Conservation (phyloP, 2,329 filamentous ascomycete species). For the Mariannaea sp. region DNA sequence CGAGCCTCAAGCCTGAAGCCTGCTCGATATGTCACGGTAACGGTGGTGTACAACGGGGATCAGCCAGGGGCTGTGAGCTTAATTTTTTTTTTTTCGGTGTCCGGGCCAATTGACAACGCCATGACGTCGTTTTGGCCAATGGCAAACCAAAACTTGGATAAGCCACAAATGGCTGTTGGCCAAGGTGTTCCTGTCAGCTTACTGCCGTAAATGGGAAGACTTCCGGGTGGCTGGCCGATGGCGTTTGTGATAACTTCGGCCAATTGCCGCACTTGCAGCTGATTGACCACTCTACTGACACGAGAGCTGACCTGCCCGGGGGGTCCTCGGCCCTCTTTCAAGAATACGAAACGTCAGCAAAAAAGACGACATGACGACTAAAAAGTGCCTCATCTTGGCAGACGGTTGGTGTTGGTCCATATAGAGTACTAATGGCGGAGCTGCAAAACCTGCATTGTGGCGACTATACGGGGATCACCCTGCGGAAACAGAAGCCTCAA, state of each 20-base stretch:
- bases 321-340: not conserved
- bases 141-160: not conserved
- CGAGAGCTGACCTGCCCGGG: not conserved
- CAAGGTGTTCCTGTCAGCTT: slow-evolving; percentile 6
- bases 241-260: not conserved
- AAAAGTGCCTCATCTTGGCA: not conserved
- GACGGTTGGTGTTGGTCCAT: not conserved
- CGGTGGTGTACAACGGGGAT: not conserved
- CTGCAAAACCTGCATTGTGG: not conserved
- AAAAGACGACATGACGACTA: no score
- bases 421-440: no score
- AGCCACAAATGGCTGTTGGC: not conserved
- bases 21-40: no score
- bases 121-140: slow-evolving; percentile 12
- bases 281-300: not conserved
- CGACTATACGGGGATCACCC: not conserved
- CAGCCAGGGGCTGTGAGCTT: not conserved
- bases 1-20: no score
- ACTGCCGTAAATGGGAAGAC: slow-evolving; percentile 1
- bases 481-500: not conserved
- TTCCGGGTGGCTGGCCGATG: no score
- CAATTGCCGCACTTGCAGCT: not conserved
- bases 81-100: no score
- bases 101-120: not conserved
- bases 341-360: no score